Conservation (phyloP, 2,329 filamentous ascomycete genomes). For the Fusarium scirpi region DNA sequence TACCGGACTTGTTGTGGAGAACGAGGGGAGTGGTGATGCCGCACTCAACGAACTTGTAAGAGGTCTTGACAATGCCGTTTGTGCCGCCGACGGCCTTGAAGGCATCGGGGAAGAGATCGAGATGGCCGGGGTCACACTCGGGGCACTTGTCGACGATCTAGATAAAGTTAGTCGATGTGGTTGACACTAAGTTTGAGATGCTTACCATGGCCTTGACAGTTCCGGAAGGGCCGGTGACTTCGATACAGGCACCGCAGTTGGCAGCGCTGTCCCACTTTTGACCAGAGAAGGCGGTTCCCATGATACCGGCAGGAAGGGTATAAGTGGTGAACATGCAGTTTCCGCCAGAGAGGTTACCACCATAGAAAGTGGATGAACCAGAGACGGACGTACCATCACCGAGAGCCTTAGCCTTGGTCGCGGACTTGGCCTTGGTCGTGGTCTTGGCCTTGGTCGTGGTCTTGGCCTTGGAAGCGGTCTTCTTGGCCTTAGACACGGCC, state of each 20-base stretch:
- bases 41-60: conserved; percentile 55
- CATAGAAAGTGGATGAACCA: conserved; percentile 61
- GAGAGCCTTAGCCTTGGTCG: conserved; percentile 7
- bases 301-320: conserved; percentile 68
- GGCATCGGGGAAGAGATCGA: conserved; percentile 60
- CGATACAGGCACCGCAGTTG: conserved; percentile 72
- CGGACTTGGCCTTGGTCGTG: neutral
- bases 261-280: conserved; percentile 66
- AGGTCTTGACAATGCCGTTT: conserved; percentile 53
- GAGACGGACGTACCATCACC: conserved; percentile 17
- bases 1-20: conserved; percentile 60
- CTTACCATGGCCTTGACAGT: conserved; percentile 73
- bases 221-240: conserved; percentile 68
- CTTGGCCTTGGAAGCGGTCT: neutral
- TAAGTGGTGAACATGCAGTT: conserved; percentile 73
- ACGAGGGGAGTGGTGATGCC: conserved; percentile 57
- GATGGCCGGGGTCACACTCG: conserved; percentile 55
- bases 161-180: neutral
- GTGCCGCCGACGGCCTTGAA: conserved; percentile 54
- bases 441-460: neutral
- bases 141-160: conserved; percentile 61
- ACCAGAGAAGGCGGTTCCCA: conserved; percentile 71
- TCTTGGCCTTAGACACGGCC: neutral
- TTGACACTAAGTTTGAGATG: neutral
- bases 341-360: conserved; percentile 68